Base-by-base conservation (phyloP, 768 basidiomycete species). In the Termitomyces sp. region DNA sequence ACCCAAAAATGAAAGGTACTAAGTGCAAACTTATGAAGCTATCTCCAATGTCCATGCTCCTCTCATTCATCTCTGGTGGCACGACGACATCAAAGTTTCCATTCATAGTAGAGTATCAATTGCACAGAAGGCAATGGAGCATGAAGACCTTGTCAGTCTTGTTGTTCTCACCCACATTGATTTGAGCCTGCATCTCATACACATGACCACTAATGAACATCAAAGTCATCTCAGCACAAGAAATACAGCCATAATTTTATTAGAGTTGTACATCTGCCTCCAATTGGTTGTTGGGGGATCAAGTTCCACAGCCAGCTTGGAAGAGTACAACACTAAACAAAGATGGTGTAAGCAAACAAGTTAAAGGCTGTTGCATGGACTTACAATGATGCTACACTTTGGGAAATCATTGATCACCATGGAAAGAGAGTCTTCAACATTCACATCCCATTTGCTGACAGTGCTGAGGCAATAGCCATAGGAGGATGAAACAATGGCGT, bases 341-440 rank as follows among this genome's bases (percentile, higher is more conserved):
- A 56, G n/a, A 49, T 31, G 49, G 25, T 42, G 25, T 38, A 23
- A 54, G 38, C 42, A 42, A 57, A 53, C 11, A n/a, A 19, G 32
- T 49, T 10, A 25, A 46, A 46, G 35, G 17, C 8, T 11, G 23
- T 55, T 62, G 53, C 64, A 62, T 53, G 64, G 27, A 63, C 73
- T 60, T 73, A 86, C 85, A 55, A 89, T 70, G 59, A 89, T 81
- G 40, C 86, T 86, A 63, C 89, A 82, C 70, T 87, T 90, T 34
- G 89, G 89, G 67, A 91, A 92, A 71, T 91, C 89, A 52, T 82
- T 81, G 61, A 91, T 86, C 53, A 89, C 89, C 59, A 82, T 84
- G 58, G 83, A 83, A 40, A 92, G 79, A 32, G 84, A 80, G 66
- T 90, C 86, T 65, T 82, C 82, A 23, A 77, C 77, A 62, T 83